These are phyloP conservation scores for Plectosphaerella sp. DNA, from an alignment of 2,329 filamentous ascomycete genomes.

Conservation along the genomic window DNA sequence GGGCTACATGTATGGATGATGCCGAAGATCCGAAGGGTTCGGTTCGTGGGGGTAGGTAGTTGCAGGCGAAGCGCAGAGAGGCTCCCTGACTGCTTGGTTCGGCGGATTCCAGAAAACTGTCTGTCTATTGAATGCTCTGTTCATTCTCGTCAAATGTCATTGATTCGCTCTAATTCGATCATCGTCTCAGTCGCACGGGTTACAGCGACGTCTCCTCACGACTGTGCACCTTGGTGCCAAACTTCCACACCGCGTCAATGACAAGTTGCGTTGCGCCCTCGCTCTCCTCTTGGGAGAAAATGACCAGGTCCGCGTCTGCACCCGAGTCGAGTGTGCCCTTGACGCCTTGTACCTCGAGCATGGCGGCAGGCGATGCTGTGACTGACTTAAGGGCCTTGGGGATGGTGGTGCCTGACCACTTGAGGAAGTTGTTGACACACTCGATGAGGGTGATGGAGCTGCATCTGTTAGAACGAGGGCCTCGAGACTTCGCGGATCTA, in stretches of 20 bases:
- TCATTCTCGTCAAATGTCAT: no score
- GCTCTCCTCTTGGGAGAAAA: constrained; percentile 53
- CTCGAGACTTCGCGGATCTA: no score
- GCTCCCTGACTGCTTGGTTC: no score
- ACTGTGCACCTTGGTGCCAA: constrained; percentile 51
- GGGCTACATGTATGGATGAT: no score
- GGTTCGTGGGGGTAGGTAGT: no score
- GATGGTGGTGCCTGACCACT: constrained; percentile 66
- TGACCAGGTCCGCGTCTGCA: constrained; percentile 65
- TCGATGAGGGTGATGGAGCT: constrained; percentile 72
- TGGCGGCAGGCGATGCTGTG: constrained; percentile 70
- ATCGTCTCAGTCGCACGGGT: no score
- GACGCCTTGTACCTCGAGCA: constrained; percentile 62
- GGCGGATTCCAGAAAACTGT: no score
- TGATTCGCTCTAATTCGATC: no score
- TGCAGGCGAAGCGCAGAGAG: no score
- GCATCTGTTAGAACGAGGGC: constrained; percentile 1
- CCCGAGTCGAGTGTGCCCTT: constrained; percentile 65
- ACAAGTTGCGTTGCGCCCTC: constrained; percentile 46
- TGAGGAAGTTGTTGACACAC: constrained; percentile 77
- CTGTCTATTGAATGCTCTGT: no score
- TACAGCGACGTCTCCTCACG: constrained; percentile 6
- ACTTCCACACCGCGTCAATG: constrained; percentile 79
- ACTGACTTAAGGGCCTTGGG: constrained; percentile 68
- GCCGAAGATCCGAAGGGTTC: no score